These are phyloP conservation scores for Debaryomycetaceae sp. DNA, from an alignment of 1,139 yeast genomes.

Conservation along the genomic window DNA sequence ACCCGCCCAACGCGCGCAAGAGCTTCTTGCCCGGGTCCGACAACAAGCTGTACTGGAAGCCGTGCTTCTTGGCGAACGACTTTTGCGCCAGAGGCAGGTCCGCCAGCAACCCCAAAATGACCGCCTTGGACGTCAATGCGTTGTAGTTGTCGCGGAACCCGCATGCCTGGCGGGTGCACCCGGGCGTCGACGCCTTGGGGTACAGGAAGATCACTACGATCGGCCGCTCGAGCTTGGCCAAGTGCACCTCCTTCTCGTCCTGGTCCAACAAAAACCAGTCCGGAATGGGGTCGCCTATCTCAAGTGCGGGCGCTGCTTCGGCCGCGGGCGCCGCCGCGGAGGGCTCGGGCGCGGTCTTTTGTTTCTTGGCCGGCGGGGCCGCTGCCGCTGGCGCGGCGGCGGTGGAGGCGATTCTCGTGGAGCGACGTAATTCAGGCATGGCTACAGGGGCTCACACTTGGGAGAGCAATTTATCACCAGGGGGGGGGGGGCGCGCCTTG, in stretches of 20 bases:
- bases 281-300: slow-evolving; percentile 71
- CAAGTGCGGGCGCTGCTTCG: slow-evolving; percentile 20
- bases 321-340: slow-evolving; percentile 4
- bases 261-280: slow-evolving; percentile 60
- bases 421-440: slow-evolving; percentile 54
- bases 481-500: not conserved
- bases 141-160: slow-evolving; percentile 73
- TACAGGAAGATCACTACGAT: slow-evolving; percentile 69
- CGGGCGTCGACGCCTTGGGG: slow-evolving; percentile 93
- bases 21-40: slow-evolving; percentile 71
- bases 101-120: slow-evolving; percentile 66
- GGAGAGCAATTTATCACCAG: not conserved
- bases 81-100: slow-evolving; percentile 75
- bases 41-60: slow-evolving; percentile 66
- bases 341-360: slow-evolving; percentile 12
- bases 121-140: slow-evolving; percentile 46
- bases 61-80: slow-evolving; percentile 67
- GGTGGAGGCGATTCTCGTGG: slow-evolving; percentile 38
- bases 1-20: slow-evolving; percentile 76
- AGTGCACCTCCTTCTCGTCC: slow-evolving; percentile 54
- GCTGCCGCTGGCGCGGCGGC: slow-evolving; percentile 12
- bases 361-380: slow-evolving; percentile 19
- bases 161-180: slow-evolving; percentile 89
- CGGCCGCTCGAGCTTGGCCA: slow-evolving; percentile 44
- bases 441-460: not conserved